phyloP scores from a whole-genome alignment of 768 basidiomycete genomes.

The Boletus rubroflammeus region DNA sequence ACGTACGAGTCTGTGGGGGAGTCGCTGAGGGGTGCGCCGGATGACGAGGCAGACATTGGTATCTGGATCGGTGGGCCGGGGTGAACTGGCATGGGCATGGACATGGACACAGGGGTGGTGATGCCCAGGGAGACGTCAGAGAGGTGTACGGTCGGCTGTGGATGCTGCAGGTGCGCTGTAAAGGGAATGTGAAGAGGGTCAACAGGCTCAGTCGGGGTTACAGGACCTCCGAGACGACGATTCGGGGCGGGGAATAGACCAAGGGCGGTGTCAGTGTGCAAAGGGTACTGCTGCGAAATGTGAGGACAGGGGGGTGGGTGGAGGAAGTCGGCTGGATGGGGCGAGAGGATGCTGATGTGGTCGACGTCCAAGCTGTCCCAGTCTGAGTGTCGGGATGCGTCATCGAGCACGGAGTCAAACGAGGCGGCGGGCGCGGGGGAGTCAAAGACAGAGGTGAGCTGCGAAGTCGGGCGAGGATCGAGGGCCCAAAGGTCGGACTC shows the following conservation, averaged over 20 bases:
- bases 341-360: background rate
- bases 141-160: slow-evolving; percentile 22
- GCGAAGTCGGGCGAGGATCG: background rate
- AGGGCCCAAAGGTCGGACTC: slow-evolving; percentile 7
- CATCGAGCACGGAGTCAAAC: background rate
- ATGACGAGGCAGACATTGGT: slow-evolving; percentile 1
- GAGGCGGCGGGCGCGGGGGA: background rate
- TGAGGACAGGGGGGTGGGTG: background rate
- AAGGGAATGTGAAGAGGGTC: background rate
- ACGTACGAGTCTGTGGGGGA: slow-evolving; percentile 1
- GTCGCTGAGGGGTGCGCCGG: background rate
- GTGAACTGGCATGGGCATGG: background rate
- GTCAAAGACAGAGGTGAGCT: background rate
- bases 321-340: background rate
- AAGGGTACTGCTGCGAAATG: background rate
- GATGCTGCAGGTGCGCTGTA: background rate
- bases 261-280: background rate
- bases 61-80: background rate
- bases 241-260: slow-evolving; percentile 11
- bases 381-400: background rate
- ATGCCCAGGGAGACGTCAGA: slow-evolving; percentile 18
- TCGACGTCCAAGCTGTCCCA: background rate
- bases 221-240: slow-evolving; percentile 2
- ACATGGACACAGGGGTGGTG: background rate
- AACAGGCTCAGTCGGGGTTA: background rate